A percentile compares a stretch with the other conserved stretches of the same genome.
Conservation (phyloP, 768 basidiomycete genomes). For the Podaxis pistillaris region DNA sequence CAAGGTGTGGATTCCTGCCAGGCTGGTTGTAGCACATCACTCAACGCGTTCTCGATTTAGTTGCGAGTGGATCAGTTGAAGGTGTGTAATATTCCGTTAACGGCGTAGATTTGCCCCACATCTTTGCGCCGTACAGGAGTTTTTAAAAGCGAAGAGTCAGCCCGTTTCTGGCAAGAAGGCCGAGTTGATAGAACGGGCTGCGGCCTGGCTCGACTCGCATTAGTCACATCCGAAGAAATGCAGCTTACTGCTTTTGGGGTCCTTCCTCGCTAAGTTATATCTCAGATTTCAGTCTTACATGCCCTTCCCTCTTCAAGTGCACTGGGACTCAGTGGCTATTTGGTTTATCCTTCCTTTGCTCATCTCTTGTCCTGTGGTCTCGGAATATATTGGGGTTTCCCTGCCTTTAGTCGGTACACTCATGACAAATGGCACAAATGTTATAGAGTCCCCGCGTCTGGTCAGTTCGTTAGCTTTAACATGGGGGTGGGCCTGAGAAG, state of each 20-base stretch:
- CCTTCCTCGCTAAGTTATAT: not conserved
- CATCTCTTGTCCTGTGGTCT: not conserved
- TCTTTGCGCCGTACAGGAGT: conserved; percentile 46
- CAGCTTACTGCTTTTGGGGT: not conserved
- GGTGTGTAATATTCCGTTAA: conserved; percentile 35
- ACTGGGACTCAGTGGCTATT: no score
- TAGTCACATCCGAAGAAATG: conserved; percentile 11
- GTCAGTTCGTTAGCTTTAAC: not conserved
- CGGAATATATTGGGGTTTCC: not conserved
- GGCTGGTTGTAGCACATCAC: conserved; percentile 12
- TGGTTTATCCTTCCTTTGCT: not conserved
- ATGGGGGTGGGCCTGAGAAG: not conserved
- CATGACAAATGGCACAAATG: not conserved
- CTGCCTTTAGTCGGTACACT: not conserved
- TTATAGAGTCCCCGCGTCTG: no score
- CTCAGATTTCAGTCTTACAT: not conserved
- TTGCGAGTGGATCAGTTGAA: conserved; percentile 78
- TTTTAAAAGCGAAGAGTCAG: conserved; percentile 65
- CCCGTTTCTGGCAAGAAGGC: conserved; percentile 68
- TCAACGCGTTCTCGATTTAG: conserved; percentile 33
- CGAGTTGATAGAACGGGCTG: conserved; percentile 65
- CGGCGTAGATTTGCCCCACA: conserved; percentile 12
- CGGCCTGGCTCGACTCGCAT: conserved; percentile 56
- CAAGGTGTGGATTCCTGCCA: conserved; percentile 50
- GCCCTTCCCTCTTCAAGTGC: not conserved